Base-by-base conservation (phyloP, 78 protist species). In the Speleostelium caveatum region DNA sequence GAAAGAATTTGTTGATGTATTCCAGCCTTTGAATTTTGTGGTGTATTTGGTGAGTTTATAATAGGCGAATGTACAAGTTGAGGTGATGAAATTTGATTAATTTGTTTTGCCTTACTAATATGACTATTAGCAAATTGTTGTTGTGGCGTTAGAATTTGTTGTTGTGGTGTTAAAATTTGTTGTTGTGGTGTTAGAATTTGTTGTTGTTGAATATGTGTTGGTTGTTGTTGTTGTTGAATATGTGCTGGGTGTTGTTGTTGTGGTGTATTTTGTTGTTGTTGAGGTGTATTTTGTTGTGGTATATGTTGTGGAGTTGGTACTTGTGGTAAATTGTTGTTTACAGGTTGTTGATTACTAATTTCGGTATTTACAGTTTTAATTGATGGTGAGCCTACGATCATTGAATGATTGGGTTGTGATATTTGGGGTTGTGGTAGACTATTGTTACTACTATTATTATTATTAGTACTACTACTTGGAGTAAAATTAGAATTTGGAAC, bases 101-200 rank as follows among this genome's bases (percentile, higher is more conserved):
- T 49, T 16, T 49, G 8, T n/a, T n/a, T n/a, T n/a, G 24, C 55
- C 8, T 49, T 49, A 49, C 55, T 49, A 49, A 49, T 49, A 49
- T 49, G 8, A 49, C 12, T 49, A 49, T 49, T 49, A 49, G 55
- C 55, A 8, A 49, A 49, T 16, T 8, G 8, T 16, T 49, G 8
- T 49, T 49, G 8, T 12, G 55, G 12, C 8, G 55, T n/a, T 66
- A 66, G 22, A 66, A 65, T 32, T 65, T 22, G 73, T 10, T 39
- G 51, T 62, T 51, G 75, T 55, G 58, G 33, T 66, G 21, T 56
- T 76, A 36, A n/a, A n/a, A n/a, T n/a, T n/a, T n/a, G 85, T 75
- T 49, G 32, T 22, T 6, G 85, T 75, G 36, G 85, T 3, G 14
- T 35, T 58, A 16, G 66, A 58, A 2, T 32, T 59, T 32, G 28